Conservation (phyloP, 2,329 filamentous ascomycete species). For the Aspergillus sp. region DNA sequence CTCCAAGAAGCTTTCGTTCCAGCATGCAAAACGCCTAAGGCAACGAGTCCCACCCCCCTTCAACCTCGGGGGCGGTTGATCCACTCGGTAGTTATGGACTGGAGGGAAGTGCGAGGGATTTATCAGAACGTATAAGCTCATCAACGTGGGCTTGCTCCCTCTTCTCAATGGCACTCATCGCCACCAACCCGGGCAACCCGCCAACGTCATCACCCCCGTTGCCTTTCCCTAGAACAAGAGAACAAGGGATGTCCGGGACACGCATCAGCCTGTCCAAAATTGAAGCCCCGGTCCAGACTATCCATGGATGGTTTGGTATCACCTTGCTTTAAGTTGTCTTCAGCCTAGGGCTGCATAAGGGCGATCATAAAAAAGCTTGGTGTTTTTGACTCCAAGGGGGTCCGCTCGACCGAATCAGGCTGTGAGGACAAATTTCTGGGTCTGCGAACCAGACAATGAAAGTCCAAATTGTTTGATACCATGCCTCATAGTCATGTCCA, state of each 20-base stretch:
- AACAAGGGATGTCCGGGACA: neutral
- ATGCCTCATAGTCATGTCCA: neutral
- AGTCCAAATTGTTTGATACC: neutral
- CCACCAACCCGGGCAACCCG: neutral
- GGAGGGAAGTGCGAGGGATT: neutral
- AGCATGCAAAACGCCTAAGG: neutral
- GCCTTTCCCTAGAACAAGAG: neutral
- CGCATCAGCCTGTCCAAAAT: neutral
- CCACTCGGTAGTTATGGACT: too few species aligned
- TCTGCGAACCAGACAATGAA: neutral
- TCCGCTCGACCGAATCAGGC: neutral
- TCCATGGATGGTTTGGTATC: neutral
- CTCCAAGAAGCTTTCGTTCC: neutral
- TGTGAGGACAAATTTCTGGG: neutral
- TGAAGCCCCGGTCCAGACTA: neutral
- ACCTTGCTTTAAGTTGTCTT: neutral
- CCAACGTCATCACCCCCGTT: neutral
- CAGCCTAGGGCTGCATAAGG: neutral
- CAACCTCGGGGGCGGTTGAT: neutral
- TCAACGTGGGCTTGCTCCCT: neutral
- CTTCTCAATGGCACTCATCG: neutral
- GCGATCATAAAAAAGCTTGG: neutral
- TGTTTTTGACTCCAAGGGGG: neutral
- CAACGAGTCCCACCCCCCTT: too few species aligned
- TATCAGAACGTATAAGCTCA: neutral